Conservation (phyloP, 148 eudicot genomes). For the Salicornia ramosissima region DNA sequence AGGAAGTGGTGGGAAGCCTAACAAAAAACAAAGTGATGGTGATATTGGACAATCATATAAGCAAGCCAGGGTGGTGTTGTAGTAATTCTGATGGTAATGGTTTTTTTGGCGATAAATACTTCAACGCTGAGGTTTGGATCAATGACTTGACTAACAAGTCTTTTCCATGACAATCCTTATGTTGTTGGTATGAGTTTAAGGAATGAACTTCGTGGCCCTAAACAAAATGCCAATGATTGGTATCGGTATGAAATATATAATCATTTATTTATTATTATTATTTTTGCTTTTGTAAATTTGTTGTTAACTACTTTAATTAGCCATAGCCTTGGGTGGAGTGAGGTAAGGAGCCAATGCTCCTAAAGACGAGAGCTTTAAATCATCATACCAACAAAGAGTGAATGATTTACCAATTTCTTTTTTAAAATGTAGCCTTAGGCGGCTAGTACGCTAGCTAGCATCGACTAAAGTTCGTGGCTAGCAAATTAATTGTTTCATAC, state of each 20-base stretch:
- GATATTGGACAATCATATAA: constrained; percentile 79
- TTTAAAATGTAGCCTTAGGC: no score
- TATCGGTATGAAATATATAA: constrained; percentile 43
- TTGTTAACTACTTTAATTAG: no score
- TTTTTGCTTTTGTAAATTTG: no score
- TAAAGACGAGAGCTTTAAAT: no score
- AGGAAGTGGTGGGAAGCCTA: constrained; percentile 74
- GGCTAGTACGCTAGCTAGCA: no score
- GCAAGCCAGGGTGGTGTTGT: constrained; percentile 93
- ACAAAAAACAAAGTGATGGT: constrained; percentile 67
- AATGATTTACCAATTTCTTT: no score
- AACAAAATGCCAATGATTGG: constrained; percentile 67
- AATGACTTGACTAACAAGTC: constrained; percentile 54
- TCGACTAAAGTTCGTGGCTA: no score
- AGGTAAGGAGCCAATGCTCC: no score
- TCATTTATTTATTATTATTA: no score
- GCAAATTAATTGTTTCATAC: no score
- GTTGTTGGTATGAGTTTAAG: constrained; percentile 91
- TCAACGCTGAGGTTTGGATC: constrained; percentile 68
- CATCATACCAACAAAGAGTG: no score
- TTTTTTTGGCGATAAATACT: constrained; percentile 75
- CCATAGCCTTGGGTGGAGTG: no score
- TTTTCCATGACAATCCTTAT: constrained; percentile 45
- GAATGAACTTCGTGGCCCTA: constrained; percentile 88
- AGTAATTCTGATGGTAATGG: constrained; percentile 68